Evolutionary conservation across 805 yeast species (phyloP), one percentile per base, ranked within the genome.

Genomic region (Myxozyma mucilagina): DNA sequence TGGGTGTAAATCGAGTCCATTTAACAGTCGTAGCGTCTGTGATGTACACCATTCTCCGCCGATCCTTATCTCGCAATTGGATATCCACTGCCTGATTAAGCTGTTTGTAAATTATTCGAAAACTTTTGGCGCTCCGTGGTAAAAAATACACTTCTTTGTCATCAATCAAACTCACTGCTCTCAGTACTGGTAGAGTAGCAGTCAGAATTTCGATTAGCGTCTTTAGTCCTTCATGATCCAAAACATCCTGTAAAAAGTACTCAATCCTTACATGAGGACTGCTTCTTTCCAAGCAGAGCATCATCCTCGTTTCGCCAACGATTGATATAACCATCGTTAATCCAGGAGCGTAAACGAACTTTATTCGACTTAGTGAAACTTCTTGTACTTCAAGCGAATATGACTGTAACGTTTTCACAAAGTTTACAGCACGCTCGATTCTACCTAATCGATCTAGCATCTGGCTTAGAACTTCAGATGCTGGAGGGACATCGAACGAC

Each of bases 371-470:
- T 68, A 73, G 68, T 29, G 74, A 68, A 3, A 73, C 72, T 20
- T 69, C 68, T 13, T 53, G 57, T 31, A 73, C 66, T 14, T 68
- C 70, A 31, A 73, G 61, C 2, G 59, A 45, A 55, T 63, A 59
- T n/a, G 69, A 57, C 61, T 69, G 69, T 49, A 74, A 57, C 34
- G 70, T 68, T 38, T 66, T 67, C 43, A 71, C 61, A 56, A 69
- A 72, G 63, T 67, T 65, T 18, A 73, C 72, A 36, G 73, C 68
- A 11, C 72, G 67, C 52, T 72, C 73, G 24, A 73, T 67, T 50
- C 69, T 69, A 10, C 64, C 51, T 32, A 73, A 60, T 29, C 68
- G 65, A 10, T 71, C 65, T 24, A 60, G 55, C 45, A 73, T 62
- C 14, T 42, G 52, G 39, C 65, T 70, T 34, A 72, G 56, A 35